A percentile compares a stretch with the other conserved stretches of the same genome.
Conservation (phyloP, 139 green algal genomes). For the Chlamydomonas incerta region DNA sequence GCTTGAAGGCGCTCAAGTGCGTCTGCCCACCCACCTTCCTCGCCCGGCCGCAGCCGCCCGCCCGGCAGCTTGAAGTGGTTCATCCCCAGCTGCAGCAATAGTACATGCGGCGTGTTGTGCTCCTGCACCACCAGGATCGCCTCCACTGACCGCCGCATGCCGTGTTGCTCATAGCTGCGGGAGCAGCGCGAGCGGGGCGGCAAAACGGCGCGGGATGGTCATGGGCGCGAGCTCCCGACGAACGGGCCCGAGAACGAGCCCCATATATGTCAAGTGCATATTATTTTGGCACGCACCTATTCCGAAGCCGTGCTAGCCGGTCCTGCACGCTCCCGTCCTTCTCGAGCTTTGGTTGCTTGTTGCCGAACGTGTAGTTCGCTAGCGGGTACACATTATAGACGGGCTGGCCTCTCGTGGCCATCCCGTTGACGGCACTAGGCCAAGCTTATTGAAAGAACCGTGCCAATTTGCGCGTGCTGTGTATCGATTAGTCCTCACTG, state of each 20-base stretch:
- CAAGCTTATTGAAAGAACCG: too few relatives aligned
- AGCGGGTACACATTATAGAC: conserved; percentile 85
- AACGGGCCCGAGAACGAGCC: too few relatives aligned
- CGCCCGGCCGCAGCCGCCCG: conserved; percentile 86
- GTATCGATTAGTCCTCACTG: too few relatives aligned
- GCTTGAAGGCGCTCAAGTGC: too few relatives aligned
- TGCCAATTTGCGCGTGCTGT: too few relatives aligned
- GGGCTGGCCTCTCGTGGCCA: conserved; percentile 57
- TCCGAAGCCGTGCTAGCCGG: conserved; percentile 77
- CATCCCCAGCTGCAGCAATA: conserved; percentile 88
- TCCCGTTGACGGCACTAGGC: neutral
- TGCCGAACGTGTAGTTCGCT: conserved; percentile 91
- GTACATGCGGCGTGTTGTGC: conserved; percentile 94
- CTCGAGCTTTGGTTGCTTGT: conserved; percentile 82
- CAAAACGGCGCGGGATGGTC: neutral
- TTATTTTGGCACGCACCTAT: conserved; percentile 75
- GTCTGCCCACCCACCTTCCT: conserved; percentile 93
- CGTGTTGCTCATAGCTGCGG: conserved; percentile 87
- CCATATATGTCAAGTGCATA: too few relatives aligned
- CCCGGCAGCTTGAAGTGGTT: conserved; percentile 93
- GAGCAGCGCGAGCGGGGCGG: neutral
- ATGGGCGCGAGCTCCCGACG: neutral
- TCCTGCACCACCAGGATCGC: conserved; percentile 91
- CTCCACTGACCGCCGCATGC: conserved; percentile 87
- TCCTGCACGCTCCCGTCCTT: conserved; percentile 79